Conservation (phyloP, 257 asterid species). For the Linaria vulgaris region DNA sequence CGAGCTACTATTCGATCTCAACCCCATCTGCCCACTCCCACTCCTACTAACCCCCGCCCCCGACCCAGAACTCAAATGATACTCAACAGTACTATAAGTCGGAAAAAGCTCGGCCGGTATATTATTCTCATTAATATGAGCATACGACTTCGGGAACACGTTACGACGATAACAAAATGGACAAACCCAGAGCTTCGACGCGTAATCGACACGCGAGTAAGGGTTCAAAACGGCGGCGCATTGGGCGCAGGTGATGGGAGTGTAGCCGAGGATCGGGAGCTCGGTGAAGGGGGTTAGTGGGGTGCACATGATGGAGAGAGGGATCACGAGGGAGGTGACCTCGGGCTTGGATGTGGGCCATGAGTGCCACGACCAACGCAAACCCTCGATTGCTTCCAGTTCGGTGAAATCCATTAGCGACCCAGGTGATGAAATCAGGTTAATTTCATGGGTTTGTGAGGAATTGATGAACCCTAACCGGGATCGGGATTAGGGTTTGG, state of each 20-base stretch:
- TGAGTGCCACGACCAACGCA: conserved; percentile 97
- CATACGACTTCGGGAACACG: conserved; percentile 61
- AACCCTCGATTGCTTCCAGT: conserved; percentile 92
- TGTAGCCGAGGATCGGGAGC: conserved; percentile 81
- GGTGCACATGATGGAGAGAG: conserved; percentile 82
- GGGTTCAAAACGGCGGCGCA: conserved; percentile 85
- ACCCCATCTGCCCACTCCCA: conserved; percentile 35
- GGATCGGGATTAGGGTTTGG: conserved; percentile 22
- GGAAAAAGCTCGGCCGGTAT: conserved; percentile 97
- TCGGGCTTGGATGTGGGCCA: conserved; percentile 84
- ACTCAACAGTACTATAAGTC: conserved; percentile 88
- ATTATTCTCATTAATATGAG: conserved; percentile 66
- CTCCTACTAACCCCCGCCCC: conserved; percentile 30
- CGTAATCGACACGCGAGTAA: conserved; percentile 84
- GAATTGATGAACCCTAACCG: conserved; percentile 14
- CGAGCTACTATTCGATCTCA: conserved; percentile 45
- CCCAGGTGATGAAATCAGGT: conserved; percentile 8
- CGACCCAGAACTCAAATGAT: conserved; percentile 48
- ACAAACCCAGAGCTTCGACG: conserved; percentile 67
- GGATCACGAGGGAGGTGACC: conserved; percentile 59
- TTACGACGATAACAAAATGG: conserved; percentile 74
- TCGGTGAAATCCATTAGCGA: conserved; percentile 79
- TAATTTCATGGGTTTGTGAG: conserved; percentile 28
- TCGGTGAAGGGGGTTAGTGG: conserved; percentile 68
- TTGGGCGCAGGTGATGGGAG: conserved; percentile 62